Conservation (phyloP, 2,329 filamentous ascomycete genomes). For the Fusarium nygamai region DNA sequence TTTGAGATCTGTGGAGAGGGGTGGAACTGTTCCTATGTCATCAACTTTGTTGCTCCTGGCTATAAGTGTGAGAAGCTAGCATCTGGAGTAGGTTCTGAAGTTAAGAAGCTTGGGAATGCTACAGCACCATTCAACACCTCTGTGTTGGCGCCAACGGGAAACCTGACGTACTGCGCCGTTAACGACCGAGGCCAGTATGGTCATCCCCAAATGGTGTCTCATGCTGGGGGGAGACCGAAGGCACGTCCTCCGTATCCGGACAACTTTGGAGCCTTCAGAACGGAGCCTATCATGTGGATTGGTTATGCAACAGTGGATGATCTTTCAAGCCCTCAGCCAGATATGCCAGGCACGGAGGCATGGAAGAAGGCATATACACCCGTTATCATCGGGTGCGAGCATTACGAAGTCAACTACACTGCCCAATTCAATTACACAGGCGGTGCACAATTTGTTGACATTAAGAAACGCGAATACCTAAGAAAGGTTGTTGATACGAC, state of each 20-base stretch:
- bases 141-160: not conserved
- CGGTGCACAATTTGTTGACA: rapidly evolving
- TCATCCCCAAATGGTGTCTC: rapidly evolving
- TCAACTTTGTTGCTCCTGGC: conserved; percentile 7
- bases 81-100: not conserved
- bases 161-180: not conserved
- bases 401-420: not conserved
- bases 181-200: rapidly evolving
- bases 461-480: rapidly evolving
- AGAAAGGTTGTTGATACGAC: conserved; percentile 7
- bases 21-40: conserved; percentile 14
- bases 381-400: conserved; percentile 7
- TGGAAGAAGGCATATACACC: not conserved
- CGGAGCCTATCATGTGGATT: conserved; percentile 28
- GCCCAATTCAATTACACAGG: not conserved
- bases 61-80: conserved; percentile 16
- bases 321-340: rapidly evolving
- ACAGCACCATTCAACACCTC: not conserved
- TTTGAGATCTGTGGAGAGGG: not conserved
- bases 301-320: not conserved
- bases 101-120: not conserved
- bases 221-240: rapidly evolving
- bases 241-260: not conserved
- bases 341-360: rapidly evolving
- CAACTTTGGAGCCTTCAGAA: not conserved